Evolutionary conservation across 257 asterid genomes (phyloP), one percentile per base, ranked within the genome.

Genomic region (Ligustrum vulgare): DNA sequence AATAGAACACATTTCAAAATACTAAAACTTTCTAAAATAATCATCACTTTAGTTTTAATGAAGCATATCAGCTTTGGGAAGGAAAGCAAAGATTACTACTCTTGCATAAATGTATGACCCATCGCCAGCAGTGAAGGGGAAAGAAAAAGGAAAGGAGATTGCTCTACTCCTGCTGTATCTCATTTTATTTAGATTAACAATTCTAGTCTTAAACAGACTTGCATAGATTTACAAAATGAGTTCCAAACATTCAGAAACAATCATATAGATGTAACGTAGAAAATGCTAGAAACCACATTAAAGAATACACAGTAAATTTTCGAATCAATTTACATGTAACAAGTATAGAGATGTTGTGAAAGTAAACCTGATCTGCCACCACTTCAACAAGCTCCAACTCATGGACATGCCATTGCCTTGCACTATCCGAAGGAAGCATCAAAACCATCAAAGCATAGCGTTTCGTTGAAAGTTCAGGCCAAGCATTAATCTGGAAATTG

Each of bases 381-480:
- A 93, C 99, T 86, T 95, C 96, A 47, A 95, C 99, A 81, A 95
- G 99, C 87, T 95, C 99, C 87, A 95, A 62, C 83, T 95, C 98
- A 68, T 95, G 98, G 70, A 82, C 87, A 73, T 91, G 99, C 99
- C 99, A 95, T 76, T 93, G 94, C 83, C 99, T 87, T 47, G 97
- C 99, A 83, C 98, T 93, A 71, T 90, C 93, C 0, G 97, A 91
- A 69, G 99, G 99, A 62, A 95, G 96, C 94, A 93, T 91, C 86
- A 95, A 78, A 77, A 95, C 99, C 99, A 95, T 91, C 84, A 95
- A 87, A 51, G 99, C 99, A 73, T 91, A 95, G 45, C 96, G 85
- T 80, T 89, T 95, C 0, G 98, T 90, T 1, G 98, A 95, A 0
- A 91, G 88, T 78, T 95, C 99, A 18, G 98, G 99, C 99, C 99